Evolutionary conservation across 225 moss, liverwort and hornwort species (phyloP).

Genomic region (Physcomitrellopsis africana): DNA sequence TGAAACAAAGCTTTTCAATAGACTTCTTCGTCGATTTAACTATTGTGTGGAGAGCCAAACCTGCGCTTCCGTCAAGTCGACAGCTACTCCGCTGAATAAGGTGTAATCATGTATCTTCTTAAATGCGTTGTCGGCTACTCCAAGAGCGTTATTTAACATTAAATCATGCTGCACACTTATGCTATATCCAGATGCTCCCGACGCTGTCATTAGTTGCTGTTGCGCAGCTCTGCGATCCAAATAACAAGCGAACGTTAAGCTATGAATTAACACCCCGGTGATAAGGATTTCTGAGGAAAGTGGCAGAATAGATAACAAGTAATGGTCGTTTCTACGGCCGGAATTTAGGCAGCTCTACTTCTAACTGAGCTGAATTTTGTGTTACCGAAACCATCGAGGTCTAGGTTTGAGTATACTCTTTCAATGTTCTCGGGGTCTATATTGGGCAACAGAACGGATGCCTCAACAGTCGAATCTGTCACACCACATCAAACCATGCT

Average conservation of each 20-base stretch:
- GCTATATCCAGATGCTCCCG: slow-evolving; percentile 35
- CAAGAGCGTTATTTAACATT: slow-evolving; percentile 39
- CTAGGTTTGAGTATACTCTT: neutral
- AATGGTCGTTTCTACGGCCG: neutral
- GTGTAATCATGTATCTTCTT: slow-evolving; percentile 46
- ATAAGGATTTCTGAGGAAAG: neutral
- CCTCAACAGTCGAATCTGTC: too few relatives aligned
- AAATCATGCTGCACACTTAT: slow-evolving; percentile 45
- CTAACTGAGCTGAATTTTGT: neutral
- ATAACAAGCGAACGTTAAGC: neutral
- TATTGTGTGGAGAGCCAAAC: neutral
- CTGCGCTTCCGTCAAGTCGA: slow-evolving; percentile 40
- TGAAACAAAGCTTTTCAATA: neutral
- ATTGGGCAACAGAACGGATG: neutral
- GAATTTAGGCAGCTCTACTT: neutral
- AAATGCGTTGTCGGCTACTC: neutral
- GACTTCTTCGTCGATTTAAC: neutral
- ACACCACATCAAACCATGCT: too few relatives aligned
- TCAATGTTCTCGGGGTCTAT: neutral
- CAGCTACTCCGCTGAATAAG: slow-evolving; percentile 39
- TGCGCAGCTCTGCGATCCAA: slow-evolving; percentile 25
- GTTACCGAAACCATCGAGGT: neutral
- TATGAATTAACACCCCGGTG: too few relatives aligned
- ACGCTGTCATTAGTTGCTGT: slow-evolving; percentile 16
- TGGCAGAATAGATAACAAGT: neutral